Evolutionary conservation across 2,329 filamentous ascomycete genomes (phyloP).

Genomic region (Penicillium oxalicum): DNA sequence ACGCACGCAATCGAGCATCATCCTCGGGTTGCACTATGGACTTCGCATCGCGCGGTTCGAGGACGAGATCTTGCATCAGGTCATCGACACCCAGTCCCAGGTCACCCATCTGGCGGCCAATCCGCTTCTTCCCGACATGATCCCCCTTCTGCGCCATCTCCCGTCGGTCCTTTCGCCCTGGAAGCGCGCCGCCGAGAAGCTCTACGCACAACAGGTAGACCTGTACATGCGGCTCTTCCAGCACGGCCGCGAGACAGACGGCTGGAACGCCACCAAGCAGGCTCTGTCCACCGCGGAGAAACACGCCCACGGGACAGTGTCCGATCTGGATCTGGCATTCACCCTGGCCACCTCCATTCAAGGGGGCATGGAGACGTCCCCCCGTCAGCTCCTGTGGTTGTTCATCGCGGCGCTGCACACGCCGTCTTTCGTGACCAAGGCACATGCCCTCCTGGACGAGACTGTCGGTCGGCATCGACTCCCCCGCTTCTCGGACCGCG

Average conservation of each 20-base stretch:
- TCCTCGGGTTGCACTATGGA: constrained; percentile 49
- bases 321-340: constrained; percentile 44
- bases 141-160: constrained; percentile 41
- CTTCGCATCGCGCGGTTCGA: constrained; percentile 42
- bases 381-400: constrained; percentile 44
- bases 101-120: constrained; percentile 46
- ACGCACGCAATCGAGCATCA: constrained; percentile 48
- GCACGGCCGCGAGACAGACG: constrained; percentile 11
- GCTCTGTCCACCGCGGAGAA: constrained; percentile 32
- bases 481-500: constrained; percentile 30
- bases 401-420: constrained; percentile 46
- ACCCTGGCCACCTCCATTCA: constrained; percentile 45
- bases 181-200: constrained; percentile 30
- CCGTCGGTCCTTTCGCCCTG: constrained; percentile 44
- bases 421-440: constrained; percentile 36
- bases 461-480: constrained; percentile 29
- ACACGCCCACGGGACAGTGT: constrained; percentile 27
- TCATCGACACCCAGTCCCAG: constrained; percentile 43
- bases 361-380: constrained; percentile 47
- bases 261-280: constrained; percentile 27
- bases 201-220: constrained; percentile 21
- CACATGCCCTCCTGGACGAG: constrained; percentile 32
- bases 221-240: constrained; percentile 22
- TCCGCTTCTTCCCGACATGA: constrained; percentile 43
- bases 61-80: constrained; percentile 43